Conservation (phyloP, 1,284 basidiomycete genomes). For the Malassezia sympodialis region DNA sequence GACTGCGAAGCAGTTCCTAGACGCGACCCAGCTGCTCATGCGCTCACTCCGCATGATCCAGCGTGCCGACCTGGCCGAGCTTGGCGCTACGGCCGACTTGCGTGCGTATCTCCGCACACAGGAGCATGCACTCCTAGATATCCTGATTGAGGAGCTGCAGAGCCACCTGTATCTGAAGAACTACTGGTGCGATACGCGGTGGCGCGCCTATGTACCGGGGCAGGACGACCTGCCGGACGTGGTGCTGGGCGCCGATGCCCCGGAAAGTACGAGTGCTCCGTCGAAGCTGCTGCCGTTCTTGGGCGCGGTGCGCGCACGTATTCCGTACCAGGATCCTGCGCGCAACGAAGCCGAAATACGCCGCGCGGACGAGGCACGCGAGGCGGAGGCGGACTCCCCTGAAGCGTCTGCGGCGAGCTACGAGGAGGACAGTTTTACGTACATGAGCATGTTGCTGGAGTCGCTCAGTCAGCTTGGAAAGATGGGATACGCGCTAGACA, state of each 20-base stretch:
- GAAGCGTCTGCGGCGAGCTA: conserved; percentile 56
- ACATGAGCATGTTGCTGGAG: conserved; percentile 87
- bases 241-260: conserved; percentile 26
- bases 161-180: conserved; percentile 95
- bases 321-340: conserved; percentile 2
- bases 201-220: conserved; percentile 71
- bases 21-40: conserved; percentile 78
- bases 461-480: conserved; percentile 81
- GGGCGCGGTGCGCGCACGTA: not conserved
- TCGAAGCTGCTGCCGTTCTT: conserved; percentile 11
- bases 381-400: not conserved
- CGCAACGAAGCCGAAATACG: conserved; percentile 15
- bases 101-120: conserved; percentile 74
- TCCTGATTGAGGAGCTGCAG: conserved; percentile 88
- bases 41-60: conserved; percentile 81
- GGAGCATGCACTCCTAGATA: conserved; percentile 59
- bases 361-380: conserved; percentile 1
- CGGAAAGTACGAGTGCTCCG: not conserved
- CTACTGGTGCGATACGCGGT: conserved; percentile 87
- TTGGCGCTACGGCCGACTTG: conserved; percentile 83
- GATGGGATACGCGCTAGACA: conserved; percentile 73
- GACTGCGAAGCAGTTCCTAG: conserved; percentile 83
- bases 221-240: conserved; percentile 54
- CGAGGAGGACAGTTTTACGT: conserved; percentile 82
- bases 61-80: conserved; percentile 81